Percentiles rank a stretch among this genome's conserved stretches.
These are phyloP conservation scores for Sechiopsis laciniata DNA, from an alignment of 306 rosid species.

Conservation along the genomic window DNA sequence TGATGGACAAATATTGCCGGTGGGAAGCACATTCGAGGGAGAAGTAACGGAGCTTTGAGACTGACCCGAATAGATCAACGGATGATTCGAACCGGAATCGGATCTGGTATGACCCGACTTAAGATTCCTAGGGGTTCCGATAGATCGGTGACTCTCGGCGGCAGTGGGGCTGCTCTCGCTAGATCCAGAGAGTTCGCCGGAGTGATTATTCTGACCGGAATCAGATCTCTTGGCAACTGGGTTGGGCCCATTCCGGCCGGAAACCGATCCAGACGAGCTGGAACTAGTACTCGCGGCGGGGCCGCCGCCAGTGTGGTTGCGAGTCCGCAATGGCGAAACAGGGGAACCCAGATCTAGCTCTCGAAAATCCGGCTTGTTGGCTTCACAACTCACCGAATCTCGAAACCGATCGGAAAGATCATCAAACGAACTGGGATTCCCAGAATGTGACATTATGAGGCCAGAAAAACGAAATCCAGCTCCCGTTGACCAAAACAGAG, in stretches of 20 bases:
- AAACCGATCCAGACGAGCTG: slow-evolving; percentile 82
- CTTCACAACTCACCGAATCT: slow-evolving; percentile 50
- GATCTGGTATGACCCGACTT: slow-evolving; percentile 62
- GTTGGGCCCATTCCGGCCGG: slow-evolving; percentile 51
- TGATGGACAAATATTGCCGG: slow-evolving; percentile 91
- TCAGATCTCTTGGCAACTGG: slow-evolving; percentile 44
- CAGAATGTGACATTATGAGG: slow-evolving; percentile 64
- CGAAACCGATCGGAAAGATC: slow-evolving; percentile 52
- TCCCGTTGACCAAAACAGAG: background rate
- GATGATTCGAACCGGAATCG: slow-evolving; percentile 47
- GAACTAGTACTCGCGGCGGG: slow-evolving; percentile 69
- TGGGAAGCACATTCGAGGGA: slow-evolving; percentile 63
- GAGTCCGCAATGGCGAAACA: slow-evolving; percentile 71
- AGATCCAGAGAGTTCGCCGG: slow-evolving; percentile 91
- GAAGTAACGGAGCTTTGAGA: slow-evolving; percentile 52
- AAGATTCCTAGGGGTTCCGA: slow-evolving; percentile 27
- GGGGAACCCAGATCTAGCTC: slow-evolving; percentile 97
- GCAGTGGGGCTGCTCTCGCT: slow-evolving; percentile 76
- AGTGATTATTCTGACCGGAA: slow-evolving; percentile 51
- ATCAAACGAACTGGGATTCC: slow-evolving; percentile 44
- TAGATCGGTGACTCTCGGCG: slow-evolving; percentile 43
- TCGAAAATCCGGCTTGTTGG: slow-evolving; percentile 76
- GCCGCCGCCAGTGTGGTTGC: slow-evolving; percentile 37
- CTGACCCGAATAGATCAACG: slow-evolving; percentile 51
- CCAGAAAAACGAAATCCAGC: background rate